phyloP scores from a whole-genome alignment of 1,284 basidiomycete genomes.

The Schizopora paradoxa region DNA sequence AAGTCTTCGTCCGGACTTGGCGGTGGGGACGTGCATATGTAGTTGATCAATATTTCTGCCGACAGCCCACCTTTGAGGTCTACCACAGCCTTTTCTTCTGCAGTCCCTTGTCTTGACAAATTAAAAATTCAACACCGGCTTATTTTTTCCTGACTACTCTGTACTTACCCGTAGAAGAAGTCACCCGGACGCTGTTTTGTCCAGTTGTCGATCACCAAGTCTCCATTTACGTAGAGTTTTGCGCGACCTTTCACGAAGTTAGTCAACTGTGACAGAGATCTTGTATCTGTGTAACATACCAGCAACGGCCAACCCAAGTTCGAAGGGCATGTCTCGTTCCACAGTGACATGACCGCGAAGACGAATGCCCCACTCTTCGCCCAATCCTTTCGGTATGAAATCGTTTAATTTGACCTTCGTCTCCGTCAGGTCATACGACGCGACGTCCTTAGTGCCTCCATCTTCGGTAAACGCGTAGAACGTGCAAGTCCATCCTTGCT shows the following conservation, averaged over 20 bases:
- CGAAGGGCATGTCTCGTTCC: conserved; percentile 39
- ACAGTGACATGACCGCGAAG: conserved; percentile 40
- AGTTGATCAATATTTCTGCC: conserved; percentile 52
- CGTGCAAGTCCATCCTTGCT: conserved; percentile 56
- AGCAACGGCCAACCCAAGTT: conserved; percentile 52
- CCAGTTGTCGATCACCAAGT: conserved; percentile 65
- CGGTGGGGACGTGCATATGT: conserved; percentile 54
- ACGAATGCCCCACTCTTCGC: conserved; percentile 46
- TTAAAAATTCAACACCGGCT: not conserved
- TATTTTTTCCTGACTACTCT: not conserved
- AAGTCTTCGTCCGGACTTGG: conserved; percentile 33
- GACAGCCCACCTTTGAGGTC: conserved; percentile 40
- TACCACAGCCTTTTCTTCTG: conserved; percentile 52
- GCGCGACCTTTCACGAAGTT: conserved; percentile 36
- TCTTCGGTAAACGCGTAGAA: conserved; percentile 52
- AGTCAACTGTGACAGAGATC: not conserved
- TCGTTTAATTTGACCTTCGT: conserved; percentile 64
- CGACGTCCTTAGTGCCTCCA: conserved; percentile 39
- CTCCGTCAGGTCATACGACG: conserved; percentile 48
- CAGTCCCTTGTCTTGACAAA: conserved; percentile 46
- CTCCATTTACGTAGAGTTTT: conserved; percentile 58
- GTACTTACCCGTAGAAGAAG: conserved; percentile 58
- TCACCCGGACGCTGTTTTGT: conserved; percentile 60
- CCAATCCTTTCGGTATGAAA: conserved; percentile 49
- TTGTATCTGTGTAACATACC: conserved; percentile 29